Evolutionary conservation across 345 rosid species (phyloP).

Genomic region (Gossypium rotundifolium): DNA sequence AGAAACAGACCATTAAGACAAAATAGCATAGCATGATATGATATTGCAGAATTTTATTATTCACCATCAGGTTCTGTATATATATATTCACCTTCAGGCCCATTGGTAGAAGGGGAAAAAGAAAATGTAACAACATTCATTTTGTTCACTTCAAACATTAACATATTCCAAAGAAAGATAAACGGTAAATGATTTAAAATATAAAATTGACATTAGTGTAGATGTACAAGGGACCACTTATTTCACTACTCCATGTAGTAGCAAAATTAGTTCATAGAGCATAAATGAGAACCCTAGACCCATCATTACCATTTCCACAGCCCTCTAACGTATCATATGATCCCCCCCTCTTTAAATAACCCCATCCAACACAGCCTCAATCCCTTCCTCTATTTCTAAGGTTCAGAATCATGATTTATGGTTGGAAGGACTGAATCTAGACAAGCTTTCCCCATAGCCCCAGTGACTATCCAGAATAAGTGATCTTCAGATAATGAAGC

Average conservation of each 20-base stretch:
- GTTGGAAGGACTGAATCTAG: neutral
- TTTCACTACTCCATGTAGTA: neutral
- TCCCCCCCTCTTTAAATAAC: neutral
- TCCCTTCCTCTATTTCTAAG: neutral
- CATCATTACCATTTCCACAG: neutral
- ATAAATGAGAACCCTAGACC: neutral
- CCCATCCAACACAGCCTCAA: neutral
- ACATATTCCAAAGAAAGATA: conserved; percentile 5
- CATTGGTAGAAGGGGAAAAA: neutral
- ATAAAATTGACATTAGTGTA: neutral
- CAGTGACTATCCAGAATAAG: neutral
- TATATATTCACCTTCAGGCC: neutral
- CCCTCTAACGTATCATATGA: neutral
- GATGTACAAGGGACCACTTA: neutral
- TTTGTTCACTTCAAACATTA: neutral
- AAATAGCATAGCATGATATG: neutral
- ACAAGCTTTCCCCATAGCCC: neutral
- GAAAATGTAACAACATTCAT: neutral
- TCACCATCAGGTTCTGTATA: neutral
- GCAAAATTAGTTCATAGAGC: neutral
- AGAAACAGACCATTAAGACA: neutral
- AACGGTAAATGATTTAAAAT: neutral
- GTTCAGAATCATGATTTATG: neutral
- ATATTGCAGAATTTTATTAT: neutral
- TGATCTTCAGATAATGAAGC: neutral